Base-by-base conservation (phyloP, 2,329 filamentous ascomycete species). In the Boeremia exigua region DNA sequence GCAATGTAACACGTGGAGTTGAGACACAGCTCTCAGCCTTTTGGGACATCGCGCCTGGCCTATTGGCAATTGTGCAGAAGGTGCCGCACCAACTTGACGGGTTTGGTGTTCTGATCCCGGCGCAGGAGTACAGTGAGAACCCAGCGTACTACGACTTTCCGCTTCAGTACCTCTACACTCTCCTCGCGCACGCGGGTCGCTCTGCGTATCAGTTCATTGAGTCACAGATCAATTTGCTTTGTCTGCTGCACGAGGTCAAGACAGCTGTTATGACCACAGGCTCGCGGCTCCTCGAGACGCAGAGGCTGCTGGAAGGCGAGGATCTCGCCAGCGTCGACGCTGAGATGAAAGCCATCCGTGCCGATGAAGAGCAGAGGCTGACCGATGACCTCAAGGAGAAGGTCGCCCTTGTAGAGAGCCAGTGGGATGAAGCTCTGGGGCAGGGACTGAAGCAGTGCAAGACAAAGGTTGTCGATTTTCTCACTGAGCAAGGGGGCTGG, bases 181-280 rank as follows among this genome's bases (percentile, higher is more conserved):
- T 98, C 23, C 82, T 99, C 8, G 84, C 88, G 6, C 94, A 98
- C 68, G 89, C 92, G 0, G 91, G 96, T 73, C 96, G 95, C 79
- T 93, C 89, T 66, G 94, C 92, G 8, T 96, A 96, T 70, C 95
- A 98, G 74, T 98, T 96, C 77, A 97, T 98, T 68, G 95, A 98
- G 79, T 90, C 88, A 6, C 94, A 98, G 79, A 94, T 87, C 28
- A 97, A 97, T 70, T 80, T 97, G 30, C 82, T 96, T 23, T 98
- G 94, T 69, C 81, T 98, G 33, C 78, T 96, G 53, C 95, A 97
- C 68, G 92, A 97, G 76, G 92, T 96, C 48, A 91, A 92, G 71
- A 91, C 90, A 49, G 88, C 88, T 0, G 86, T 91, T 2, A 88
- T 91, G 70, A 82, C 82, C 42, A 89, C 90, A 7, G 86, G 87